These are phyloP conservation scores for Hypoxylon sp. DNA, from an alignment of 2,329 filamentous ascomycete genomes.

Conservation along the genomic window DNA sequence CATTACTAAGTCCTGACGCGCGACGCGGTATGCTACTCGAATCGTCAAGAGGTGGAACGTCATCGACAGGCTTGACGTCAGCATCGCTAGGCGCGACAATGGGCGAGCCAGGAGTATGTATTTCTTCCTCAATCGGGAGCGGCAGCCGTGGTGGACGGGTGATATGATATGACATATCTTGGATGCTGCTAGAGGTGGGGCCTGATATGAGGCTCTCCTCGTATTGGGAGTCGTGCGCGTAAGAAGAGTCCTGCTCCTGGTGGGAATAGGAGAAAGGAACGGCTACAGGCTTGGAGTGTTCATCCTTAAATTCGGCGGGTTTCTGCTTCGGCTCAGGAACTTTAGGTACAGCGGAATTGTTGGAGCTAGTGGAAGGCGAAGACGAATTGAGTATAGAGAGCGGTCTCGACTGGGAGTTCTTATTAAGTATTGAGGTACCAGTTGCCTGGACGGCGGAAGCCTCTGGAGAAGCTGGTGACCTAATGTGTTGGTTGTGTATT, in stretches of 20 bases:
- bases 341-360: constrained; percentile 50
- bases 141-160: constrained; percentile 88
- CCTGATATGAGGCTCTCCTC: constrained; percentile 61
- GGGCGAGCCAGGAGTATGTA: constrained; percentile 89
- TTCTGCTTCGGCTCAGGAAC: constrained; percentile 52
- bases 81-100: constrained; percentile 81
- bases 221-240: constrained; percentile 56
- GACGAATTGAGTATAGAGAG: constrained; percentile 65
- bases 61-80: constrained; percentile 64
- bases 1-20: constrained; percentile 72
- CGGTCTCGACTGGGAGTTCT: constrained; percentile 64
- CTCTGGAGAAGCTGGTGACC: constrained; percentile 72
- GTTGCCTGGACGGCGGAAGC: constrained; percentile 73
- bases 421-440: constrained; percentile 66
- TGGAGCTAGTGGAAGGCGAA: constrained; percentile 57
- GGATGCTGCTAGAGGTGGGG: constrained; percentile 70
- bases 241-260: constrained; percentile 46
- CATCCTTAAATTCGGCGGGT: constrained; percentile 54
- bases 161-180: constrained; percentile 72
- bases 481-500: constrained; percentile 65
- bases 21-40: constrained; percentile 66
- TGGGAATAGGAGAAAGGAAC: constrained; percentile 62
- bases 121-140: constrained; percentile 92
- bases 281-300: constrained; percentile 71
- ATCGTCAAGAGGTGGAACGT: constrained; percentile 66